phyloP scores from a whole-genome alignment of 73 alveolate species.

The Paramecium tetraurelia region DNA sequence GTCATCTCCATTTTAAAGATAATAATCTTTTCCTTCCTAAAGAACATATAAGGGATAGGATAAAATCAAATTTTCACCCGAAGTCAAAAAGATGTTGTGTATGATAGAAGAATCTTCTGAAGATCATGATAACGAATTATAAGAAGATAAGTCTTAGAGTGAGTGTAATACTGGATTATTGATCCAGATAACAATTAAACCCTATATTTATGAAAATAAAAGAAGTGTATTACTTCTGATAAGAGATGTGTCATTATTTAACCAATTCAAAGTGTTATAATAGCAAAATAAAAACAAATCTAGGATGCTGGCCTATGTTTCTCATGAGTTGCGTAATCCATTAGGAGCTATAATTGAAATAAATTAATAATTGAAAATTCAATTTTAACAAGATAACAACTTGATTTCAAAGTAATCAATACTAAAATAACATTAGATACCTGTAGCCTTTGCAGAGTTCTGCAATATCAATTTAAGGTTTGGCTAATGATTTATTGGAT shows the following conservation, averaged over 20 bases:
- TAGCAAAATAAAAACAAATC: background rate
- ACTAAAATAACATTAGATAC: background rate
- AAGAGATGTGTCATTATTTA: background rate
- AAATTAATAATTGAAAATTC: background rate
- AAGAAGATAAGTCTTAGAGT: background rate
- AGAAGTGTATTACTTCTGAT: background rate
- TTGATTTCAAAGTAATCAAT: background rate
- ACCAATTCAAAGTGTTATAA: background rate
- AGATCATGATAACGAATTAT: background rate
- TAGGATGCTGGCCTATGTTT: background rate
- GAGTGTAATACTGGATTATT: background rate
- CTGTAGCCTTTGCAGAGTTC: background rate
- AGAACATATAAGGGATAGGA: background rate
- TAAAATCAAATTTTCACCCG: background rate
- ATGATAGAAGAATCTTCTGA: background rate
- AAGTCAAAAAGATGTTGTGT: conserved; percentile 21
- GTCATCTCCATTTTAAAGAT: background rate
- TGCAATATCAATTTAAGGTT: background rate
- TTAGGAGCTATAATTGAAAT: background rate
- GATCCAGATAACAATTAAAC: background rate
- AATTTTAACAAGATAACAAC: background rate
- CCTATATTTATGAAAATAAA: background rate
- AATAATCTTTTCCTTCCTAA: background rate
- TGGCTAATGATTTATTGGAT: conserved; percentile 28
- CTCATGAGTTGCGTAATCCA: conserved; percentile 28